phyloP scores from a whole-genome alignment of 1,284 basidiomycete species.

The Cutaneotrichosporon arboriforme region DNA sequence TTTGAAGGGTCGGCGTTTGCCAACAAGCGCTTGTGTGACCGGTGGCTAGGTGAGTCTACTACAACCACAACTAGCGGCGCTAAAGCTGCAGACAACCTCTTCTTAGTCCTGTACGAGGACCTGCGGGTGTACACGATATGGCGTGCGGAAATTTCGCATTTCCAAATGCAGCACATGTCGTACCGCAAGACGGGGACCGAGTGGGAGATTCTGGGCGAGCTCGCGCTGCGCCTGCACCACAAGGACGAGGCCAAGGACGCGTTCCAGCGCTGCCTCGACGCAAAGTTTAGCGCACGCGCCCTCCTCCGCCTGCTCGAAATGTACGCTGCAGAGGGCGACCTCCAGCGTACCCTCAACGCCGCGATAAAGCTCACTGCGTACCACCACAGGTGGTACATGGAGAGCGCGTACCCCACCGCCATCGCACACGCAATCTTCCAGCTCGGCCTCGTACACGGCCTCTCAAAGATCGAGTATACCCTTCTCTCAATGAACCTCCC shows the following conservation, averaged over 20 bases:
- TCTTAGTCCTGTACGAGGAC: conserved; percentile 99
- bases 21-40: conserved; percentile 92
- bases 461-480: conserved; percentile 89
- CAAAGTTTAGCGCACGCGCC: conserved; percentile 83
- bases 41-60: conserved; percentile 66
- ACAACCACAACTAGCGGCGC: neutral
- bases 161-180: conserved; percentile 90
- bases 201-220: conserved; percentile 97
- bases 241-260: conserved; percentile 98
- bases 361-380: conserved; percentile 90
- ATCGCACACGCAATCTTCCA: conserved; percentile 88
- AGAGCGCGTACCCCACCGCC: conserved; percentile 80
- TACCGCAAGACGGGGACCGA: conserved; percentile 95
- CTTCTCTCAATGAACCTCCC: conserved; percentile 86
- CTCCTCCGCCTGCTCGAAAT: conserved; percentile 88
- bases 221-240: conserved; percentile 86
- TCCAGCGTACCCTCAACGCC: conserved; percentile 81
- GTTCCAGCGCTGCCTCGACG: conserved; percentile 87
- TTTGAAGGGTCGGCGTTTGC: conserved; percentile 75
- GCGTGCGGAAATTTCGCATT: conserved; percentile 97
- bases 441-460: conserved; percentile 86
- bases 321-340: conserved; percentile 89
- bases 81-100: conserved; percentile 63
- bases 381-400: conserved; percentile 65
- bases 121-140: conserved; percentile 99